A percentile compares a stretch with the other conserved stretches of the same genome.
Conservation (phyloP, 106 monocot species). For the Dendrobium nobile region DNA sequence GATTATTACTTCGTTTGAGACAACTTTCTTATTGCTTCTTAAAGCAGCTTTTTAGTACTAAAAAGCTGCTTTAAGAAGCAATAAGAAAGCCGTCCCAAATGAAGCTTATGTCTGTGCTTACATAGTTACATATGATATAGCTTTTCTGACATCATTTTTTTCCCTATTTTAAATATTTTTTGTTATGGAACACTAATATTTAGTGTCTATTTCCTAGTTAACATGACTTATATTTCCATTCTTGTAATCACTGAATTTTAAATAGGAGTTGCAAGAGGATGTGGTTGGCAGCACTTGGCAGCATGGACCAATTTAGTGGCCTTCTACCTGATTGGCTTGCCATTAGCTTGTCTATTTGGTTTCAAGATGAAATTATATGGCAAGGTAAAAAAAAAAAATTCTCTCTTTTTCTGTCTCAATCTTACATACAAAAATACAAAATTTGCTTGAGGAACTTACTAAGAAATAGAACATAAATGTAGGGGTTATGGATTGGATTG, state of each 20-base stretch:
- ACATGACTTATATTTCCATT: background rate
- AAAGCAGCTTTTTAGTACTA: too few species aligned
- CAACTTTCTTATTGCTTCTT: too few species aligned
- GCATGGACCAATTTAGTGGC: conserved; percentile 76
- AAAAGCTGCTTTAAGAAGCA: too few species aligned
- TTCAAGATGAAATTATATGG: conserved; percentile 41
- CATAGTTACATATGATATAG: too few species aligned
- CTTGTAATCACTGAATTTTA: background rate
- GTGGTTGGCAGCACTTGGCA: conserved; percentile 88
- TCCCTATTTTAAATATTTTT: background rate
- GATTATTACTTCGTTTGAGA: too few species aligned
- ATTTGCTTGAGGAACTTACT: background rate
- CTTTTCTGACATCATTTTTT: background rate
- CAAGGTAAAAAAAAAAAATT: conserved; percentile 30
- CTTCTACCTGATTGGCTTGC: conserved; percentile 67
- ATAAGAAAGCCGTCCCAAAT: too few species aligned
- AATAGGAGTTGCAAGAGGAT: conserved; percentile 83
- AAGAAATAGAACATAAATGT: conserved; percentile 3
- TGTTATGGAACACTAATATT: background rate
- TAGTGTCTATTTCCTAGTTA: background rate
- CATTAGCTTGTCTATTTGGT: conserved; percentile 49
- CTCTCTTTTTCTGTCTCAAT: background rate
- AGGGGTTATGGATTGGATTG: conserved; percentile 82
- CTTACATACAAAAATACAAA: background rate
- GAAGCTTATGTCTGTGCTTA: too few species aligned